phyloP scores from a whole-genome alignment of 2,329 filamentous ascomycete species.

The Botryotinia globosa region DNA sequence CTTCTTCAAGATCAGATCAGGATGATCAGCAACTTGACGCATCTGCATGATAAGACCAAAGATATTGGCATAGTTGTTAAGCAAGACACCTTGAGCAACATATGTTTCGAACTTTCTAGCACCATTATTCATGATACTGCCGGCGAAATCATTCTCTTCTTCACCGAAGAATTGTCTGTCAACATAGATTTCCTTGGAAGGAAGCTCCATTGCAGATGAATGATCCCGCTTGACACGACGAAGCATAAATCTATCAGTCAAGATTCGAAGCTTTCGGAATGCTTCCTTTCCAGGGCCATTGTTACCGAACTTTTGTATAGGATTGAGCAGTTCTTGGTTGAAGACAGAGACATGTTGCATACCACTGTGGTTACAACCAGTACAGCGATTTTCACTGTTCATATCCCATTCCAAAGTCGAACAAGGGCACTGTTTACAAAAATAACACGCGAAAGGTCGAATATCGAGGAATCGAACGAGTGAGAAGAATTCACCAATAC shows the following conservation, averaged over 20 bases:
- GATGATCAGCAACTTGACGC: conserved; percentile 96
- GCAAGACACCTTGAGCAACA: conserved; percentile 85
- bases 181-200: conserved; percentile 88
- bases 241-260: conserved; percentile 94
- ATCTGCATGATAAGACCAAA: conserved; percentile 99
- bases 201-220: conserved; percentile 91
- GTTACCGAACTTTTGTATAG: conserved; percentile 64
- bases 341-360: conserved; percentile 72
- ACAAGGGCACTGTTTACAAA: conserved; percentile 85
- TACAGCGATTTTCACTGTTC: conserved; percentile 68
- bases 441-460: conserved; percentile 85
- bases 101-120: conserved; percentile 92
- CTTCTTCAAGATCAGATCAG: conserved; percentile 89
- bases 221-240: conserved; percentile 92
- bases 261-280: conserved; percentile 76
- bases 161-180: conserved; percentile 96
- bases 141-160: conserved; percentile 91
- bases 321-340: conserved; percentile 92
- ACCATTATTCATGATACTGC: conserved; percentile 91
- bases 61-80: conserved; percentile 98
- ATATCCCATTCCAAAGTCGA: conserved; percentile 81
- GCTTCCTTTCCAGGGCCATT: conserved; percentile 62
- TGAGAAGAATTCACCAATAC: conserved; percentile 96
- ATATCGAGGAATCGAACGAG: conserved; percentile 88
- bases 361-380: conserved; percentile 57